Evolutionary conservation across 2,329 filamentous ascomycete species (phyloP), one percentile per base, ranked within the genome.

Genomic region (Elsinoe australis): DNA sequence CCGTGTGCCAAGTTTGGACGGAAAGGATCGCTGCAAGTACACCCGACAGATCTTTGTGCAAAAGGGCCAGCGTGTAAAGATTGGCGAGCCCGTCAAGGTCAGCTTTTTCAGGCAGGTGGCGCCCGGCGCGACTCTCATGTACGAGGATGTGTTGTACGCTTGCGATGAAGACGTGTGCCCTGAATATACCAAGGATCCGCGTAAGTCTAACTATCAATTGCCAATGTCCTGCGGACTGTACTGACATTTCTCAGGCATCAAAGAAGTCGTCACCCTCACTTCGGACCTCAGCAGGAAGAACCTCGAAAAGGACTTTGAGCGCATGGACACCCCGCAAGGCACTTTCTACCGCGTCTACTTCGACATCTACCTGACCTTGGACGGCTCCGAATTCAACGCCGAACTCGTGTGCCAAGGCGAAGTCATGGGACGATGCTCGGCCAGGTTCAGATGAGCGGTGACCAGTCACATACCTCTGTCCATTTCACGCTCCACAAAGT

Each of bases 401-500:
- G 92, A 96, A 71, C 74, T 98, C 31, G 90, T 96, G n/a, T 98
- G 92, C 71, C 92, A 98, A 67, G 92, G 92, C 61, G 92, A 96
- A 68, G 88, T 98, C 56, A 98, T 96, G 92, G 92, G 92, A 56
- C 82, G 90, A 55, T 96, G 90, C 78, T 83, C 89, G 54, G 86
- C 90, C 51, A 80, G 88, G 64, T 96, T 96, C 75, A 71, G 79
- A 67, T 83, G 70, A 50, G 36, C 47, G 21, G 21, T 10, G 26
- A 28, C 29, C 14, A 32, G 39, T n/a, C 26, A 21, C 26, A 28
- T 9, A 19, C 15, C 22, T n/a, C 26, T 44, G 24, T 29, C 21
- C 26, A 19, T 21, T 17, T 28, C 21, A 19, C 26, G 15, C 29
- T 24, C 17, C 10, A 28, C 12, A 14, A 18, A 21, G 36, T 22